These are phyloP conservation scores for Paxillus rubicundulus DNA, from an alignment of 768 basidiomycete species.

Conservation along the genomic window DNA sequence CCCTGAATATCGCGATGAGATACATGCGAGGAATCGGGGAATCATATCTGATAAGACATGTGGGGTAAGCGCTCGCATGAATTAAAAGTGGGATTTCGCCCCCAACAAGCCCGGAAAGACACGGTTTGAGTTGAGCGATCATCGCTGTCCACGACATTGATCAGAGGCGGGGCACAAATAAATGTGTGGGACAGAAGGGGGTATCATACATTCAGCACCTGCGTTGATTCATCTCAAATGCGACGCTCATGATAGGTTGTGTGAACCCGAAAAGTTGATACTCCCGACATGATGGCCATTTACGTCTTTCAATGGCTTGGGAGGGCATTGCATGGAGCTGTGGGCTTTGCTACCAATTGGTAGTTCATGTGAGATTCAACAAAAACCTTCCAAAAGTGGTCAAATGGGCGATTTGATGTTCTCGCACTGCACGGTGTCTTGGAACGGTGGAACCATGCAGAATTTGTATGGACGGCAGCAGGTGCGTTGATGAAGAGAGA, in stretches of 20 bases:
- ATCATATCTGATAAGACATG: neutral
- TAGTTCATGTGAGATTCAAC: too few relatives aligned
- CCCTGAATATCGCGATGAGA: too few relatives aligned
- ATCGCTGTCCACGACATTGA: neutral
- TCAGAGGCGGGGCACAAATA: neutral
- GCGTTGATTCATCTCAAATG: neutral
- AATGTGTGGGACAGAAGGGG: neutral
- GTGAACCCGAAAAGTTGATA: neutral
- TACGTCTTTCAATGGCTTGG: neutral
- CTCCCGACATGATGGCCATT: neutral
- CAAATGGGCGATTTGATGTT: too few relatives aligned
- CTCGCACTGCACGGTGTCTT: too few relatives aligned
- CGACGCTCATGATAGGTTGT: neutral
- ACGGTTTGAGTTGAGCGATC: too few relatives aligned
- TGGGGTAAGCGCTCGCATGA: neutral
- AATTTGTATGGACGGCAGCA: neutral
- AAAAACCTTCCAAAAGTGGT: too few relatives aligned
- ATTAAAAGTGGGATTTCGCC: too few relatives aligned
- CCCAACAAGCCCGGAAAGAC: too few relatives aligned
- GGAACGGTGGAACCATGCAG: neutral
- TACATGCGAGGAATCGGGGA: neutral
- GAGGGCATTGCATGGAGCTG: too few relatives aligned
- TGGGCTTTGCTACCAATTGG: too few relatives aligned
- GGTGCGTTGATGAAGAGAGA: neutral
- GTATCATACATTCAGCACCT: neutral